Base-by-base conservation (phyloP, 148 eudicot species). In the Diospyros kaki region DNA sequence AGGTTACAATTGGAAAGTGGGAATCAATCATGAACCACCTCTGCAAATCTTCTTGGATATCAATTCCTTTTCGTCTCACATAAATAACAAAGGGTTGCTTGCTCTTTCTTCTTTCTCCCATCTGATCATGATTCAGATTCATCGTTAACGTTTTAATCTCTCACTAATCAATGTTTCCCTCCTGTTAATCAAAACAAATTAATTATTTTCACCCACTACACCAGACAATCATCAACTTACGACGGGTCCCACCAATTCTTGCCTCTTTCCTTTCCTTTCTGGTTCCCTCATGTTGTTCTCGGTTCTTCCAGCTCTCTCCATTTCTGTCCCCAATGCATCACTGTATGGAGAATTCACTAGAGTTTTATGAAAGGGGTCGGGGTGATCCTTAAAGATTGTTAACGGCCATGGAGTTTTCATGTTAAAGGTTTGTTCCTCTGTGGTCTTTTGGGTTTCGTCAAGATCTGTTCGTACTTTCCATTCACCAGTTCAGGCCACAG, bases 401-500 rank as follows among this genome's bases (percentile, higher is more conserved):
- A 42, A 67, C 73, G n/a, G 68, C 50, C 17, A 46, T 74, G 76
- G 48, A n/a, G 7, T 74, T 60, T 78, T 60, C 60, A 65, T 77
- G 56, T 66, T 78, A 60, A 52, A 39, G 71, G 6, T 71, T 63
- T 66, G 45, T 42, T 17, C 65, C 2, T 72, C 59, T 18, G 18
- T 15, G n/a, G 18, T 18, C 68, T 64, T 58, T 11, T 64, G 78
- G 81, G 46, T 64, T 68, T 73, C 71, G 58, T 79, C 72, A 69
- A 82, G 83, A 85, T 81, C 85, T 71, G 15, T 60, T 61, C 12
- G 73, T 79, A 77, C 66, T 76, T 78, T 74, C 79, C 28, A 58
- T 18, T 73, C 65, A 55, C 71, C 38, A 56, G 71, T 72, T 60
- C 75, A 65, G 70, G 72, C 68, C 59, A 64, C n/a, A 62, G 58